Percentiles rank a stretch among this genome's conserved stretches.
Conservation (phyloP, 306 rosid genomes). For the Prosopis cineraria region DNA sequence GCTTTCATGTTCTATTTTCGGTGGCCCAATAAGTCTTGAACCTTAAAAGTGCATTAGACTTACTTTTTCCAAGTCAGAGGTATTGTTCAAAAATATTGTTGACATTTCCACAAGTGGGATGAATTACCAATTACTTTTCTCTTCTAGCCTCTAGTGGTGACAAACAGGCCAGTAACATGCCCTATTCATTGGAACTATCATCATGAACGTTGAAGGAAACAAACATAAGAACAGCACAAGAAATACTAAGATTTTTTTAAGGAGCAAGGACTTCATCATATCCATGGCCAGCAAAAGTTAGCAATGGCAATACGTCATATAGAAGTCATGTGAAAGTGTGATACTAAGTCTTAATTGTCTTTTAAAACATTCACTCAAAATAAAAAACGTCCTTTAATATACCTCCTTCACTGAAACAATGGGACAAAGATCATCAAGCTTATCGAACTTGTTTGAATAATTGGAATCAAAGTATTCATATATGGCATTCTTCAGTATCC, state of each 20-base stretch:
- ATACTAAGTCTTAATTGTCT: not conserved
- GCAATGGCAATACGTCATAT: constrained; percentile 12
- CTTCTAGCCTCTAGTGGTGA: not conserved
- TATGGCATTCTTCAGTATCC: constrained; percentile 87
- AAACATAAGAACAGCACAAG: constrained; percentile 3
- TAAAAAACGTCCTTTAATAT: not conserved
- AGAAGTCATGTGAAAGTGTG: constrained; percentile 15
- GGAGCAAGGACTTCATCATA: not conserved
- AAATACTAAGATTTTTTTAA: not conserved
- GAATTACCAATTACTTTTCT: not conserved
- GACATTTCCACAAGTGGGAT: not conserved
- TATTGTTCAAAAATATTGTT: not conserved
- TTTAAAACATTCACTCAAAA: no score
- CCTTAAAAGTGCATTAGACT: not conserved
- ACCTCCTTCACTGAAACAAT: constrained; percentile 87
- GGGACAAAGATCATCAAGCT: constrained; percentile 84
- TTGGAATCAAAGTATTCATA: constrained; percentile 73
- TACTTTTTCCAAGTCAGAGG: not conserved
- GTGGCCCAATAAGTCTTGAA: not conserved
- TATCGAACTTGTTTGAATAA: constrained; percentile 76
- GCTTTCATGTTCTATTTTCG: not conserved
- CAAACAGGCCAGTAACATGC: not conserved
- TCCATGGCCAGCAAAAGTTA: constrained; percentile 10
- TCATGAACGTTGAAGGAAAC: constrained; percentile 8
- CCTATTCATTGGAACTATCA: constrained; percentile 3